Evolutionary conservation across 192 early-diverging fungal genomes (phyloP), one percentile per base, ranked within the genome.

Genomic region (Linnemannia elongata): DNA sequence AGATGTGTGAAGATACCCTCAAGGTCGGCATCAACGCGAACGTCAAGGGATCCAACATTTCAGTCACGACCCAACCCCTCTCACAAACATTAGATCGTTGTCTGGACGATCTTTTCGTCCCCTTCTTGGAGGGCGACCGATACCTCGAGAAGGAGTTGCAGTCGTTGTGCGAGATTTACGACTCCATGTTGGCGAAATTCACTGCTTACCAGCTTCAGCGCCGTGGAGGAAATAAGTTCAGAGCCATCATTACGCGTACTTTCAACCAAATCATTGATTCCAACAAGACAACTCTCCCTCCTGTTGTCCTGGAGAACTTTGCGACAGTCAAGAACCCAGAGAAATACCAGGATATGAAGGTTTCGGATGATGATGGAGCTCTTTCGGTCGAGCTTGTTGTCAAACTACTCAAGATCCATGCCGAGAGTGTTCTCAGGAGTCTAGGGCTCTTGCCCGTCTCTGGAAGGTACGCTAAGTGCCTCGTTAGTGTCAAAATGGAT

Each of bases 71-170:
- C 24, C 87, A 93, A 66, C 88, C 95, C 10, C 88, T 97, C n/a
- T 90, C 93, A 18, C 92, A 92, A 36, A 95, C 94, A 35, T 81
- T 98, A 69, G 94, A 97, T 79, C 95, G 97, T 45, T 97, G 95
- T 82, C 94, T 97, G 88, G 96, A 97, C 73, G 98, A 99, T 80
- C 92, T 99, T 72, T 99, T 97, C 89, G 96, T 98, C 39, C 96
- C 98, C 47, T 98, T 97, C 86, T 95, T 95, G 24, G 96, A 97
- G 60, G 96, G 95, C 22, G 93, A 96, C 77, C 95, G 96, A 79
- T 99, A 98, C 83, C 90, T 98, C 68, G 91, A 93, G 10, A 93
- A 92, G 36, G 98, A 99, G 88, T 88, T 92, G 44, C 81, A 90
- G 17, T 96, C 94, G 49, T 80, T 99, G 17, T 83, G 81, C 47